Conservation (phyloP, 2,329 filamentous ascomycete species). For the Pyrenochaeta sp. region DNA sequence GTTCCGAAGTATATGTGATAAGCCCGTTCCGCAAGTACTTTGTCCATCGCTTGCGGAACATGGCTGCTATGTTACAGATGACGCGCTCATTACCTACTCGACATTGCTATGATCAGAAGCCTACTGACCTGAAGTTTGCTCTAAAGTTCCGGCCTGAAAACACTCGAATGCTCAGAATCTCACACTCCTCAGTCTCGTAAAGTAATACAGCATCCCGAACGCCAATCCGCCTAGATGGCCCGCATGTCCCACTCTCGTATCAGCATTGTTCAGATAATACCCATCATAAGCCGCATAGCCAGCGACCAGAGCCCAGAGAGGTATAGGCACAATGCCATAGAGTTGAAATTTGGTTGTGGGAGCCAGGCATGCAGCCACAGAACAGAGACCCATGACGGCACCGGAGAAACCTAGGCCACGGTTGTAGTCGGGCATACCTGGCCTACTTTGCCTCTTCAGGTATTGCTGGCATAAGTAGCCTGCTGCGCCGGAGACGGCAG, state of each 20-base stretch:
- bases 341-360: constrained; percentile 46
- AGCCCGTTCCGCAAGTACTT: too few relatives aligned
- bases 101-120: background rate
- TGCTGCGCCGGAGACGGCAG: constrained; percentile 34
- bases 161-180: constrained; percentile 5
- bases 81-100: background rate
- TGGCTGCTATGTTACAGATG: too few relatives aligned
- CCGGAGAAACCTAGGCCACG: constrained; percentile 50
- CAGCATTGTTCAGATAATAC: constrained; percentile 46
- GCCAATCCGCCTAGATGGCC: constrained; percentile 56
- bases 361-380: constrained; percentile 50
- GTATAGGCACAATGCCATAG: constrained; percentile 51
- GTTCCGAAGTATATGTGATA: too few relatives aligned
- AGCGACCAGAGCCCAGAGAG: constrained; percentile 49
- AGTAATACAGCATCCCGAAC: constrained; percentile 49
- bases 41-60: too few relatives aligned
- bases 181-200: constrained; percentile 28
- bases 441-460: constrained; percentile 4
- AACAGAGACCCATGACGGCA: constrained; percentile 51
- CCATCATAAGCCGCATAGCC: constrained; percentile 51
- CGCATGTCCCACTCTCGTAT: constrained; percentile 48
- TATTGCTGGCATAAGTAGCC: constrained; percentile 26
- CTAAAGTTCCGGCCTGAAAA: background rate
- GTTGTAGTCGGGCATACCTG: constrained; percentile 5
- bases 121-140: background rate